phyloP scores from a whole-genome alignment of 1,284 basidiomycete genomes.

The Grifola frondosa region DNA sequence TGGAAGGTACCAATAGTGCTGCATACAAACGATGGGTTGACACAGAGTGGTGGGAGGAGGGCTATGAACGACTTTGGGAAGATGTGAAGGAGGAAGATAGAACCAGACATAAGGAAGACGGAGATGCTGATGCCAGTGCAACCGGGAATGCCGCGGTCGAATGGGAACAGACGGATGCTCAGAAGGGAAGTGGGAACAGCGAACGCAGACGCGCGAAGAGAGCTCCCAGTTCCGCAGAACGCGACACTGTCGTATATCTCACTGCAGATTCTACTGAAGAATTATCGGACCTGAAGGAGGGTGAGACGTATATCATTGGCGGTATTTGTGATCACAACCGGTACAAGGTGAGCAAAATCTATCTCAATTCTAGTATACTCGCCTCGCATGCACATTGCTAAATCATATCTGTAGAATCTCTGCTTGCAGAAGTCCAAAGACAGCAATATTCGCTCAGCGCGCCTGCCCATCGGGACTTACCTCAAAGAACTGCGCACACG shows the following conservation, averaged over 20 bases:
- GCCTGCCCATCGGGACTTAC: slow-evolving; percentile 90
- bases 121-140: not conserved
- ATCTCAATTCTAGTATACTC: slow-evolving; percentile 2
- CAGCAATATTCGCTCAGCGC: slow-evolving; percentile 79
- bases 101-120: not conserved
- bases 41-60: slow-evolving; percentile 79
- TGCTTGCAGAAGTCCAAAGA: slow-evolving; percentile 85
- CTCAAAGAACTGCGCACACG: slow-evolving; percentile 81
- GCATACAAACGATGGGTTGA: slow-evolving; percentile 79
- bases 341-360: slow-evolving; percentile 70
- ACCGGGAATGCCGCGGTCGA: not conserved
- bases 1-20: slow-evolving; percentile 69
- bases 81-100: slow-evolving; percentile 5
- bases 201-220: slow-evolving; percentile 8
- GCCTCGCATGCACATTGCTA: slow-evolving; percentile 2
- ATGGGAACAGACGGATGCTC: not conserved
- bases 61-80: slow-evolving; percentile 69
- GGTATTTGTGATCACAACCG: slow-evolving; percentile 97
- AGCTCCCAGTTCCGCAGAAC: slow-evolving; percentile 20
- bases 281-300: slow-evolving; percentile 74
- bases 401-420: slow-evolving; percentile 59
- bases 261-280: slow-evolving; percentile 94
- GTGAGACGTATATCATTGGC: slow-evolving; percentile 93
- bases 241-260: slow-evolving; percentile 79
- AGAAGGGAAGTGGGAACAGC: not conserved